These are phyloP conservation scores for Hypoxylon lienhwacheense DNA, from an alignment of 495 filamentous ascomycete genomes.

Conservation along the genomic window DNA sequence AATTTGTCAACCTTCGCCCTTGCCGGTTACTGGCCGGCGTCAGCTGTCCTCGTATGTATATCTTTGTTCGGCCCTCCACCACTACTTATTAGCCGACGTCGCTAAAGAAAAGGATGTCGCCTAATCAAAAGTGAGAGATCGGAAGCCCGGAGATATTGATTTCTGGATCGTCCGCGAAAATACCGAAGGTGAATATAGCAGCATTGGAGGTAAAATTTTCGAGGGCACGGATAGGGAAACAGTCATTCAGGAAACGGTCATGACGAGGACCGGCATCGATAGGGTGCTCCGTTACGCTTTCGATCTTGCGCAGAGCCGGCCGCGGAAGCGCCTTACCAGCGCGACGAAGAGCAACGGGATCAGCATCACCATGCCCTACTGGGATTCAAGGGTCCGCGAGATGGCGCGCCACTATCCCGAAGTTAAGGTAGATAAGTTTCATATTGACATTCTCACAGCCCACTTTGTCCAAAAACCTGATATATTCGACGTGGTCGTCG, in stretches of 20 bases:
- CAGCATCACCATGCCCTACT: constrained; percentile 69
- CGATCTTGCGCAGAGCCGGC: constrained; percentile 72
- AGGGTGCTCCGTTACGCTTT: constrained; percentile 73
- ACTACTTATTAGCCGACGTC: background rate
- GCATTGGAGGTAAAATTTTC: constrained; percentile 40
- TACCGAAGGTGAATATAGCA: constrained; percentile 82
- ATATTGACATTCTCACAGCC: constrained; percentile 83
- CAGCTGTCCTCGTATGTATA: constrained; percentile 52
- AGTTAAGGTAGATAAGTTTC: constrained; percentile 70
- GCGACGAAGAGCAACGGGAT: constrained; percentile 85
- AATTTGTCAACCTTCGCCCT: constrained; percentile 83
- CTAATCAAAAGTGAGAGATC: constrained; percentile 51
- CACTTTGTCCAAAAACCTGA: constrained; percentile 79
- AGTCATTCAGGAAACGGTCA: constrained; percentile 65
- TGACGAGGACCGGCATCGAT: constrained; percentile 78
- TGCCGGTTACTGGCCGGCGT: constrained; percentile 78
- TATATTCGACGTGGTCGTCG: constrained; percentile 78
- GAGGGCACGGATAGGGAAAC: constrained; percentile 69
- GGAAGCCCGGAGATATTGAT: constrained; percentile 69
- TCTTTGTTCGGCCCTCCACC: background rate
- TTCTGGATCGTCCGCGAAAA: constrained; percentile 86
- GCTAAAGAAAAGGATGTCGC: too few relatives aligned
- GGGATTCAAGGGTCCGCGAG: constrained; percentile 72
- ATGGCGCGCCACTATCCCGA: constrained; percentile 73
- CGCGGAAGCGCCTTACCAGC: constrained; percentile 72